A percentile compares a stretch with the other conserved stretches of the same genome.
Conservation (phyloP, 257 asterid genomes). For the Solanum stenotomum region DNA sequence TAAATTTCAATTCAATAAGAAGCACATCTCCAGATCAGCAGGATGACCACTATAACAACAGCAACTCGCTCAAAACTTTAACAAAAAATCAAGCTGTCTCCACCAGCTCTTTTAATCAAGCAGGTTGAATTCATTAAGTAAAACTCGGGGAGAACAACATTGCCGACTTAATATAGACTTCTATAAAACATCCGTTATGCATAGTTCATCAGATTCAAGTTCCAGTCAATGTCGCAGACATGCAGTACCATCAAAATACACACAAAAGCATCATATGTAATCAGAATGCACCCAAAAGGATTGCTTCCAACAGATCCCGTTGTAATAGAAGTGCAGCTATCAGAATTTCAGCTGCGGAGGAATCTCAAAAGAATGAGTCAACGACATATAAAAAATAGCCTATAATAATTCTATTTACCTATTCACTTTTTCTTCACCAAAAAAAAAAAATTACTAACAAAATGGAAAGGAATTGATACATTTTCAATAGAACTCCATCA, state of each 20-base stretch:
- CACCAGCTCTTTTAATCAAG: not conserved
- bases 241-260: not conserved
- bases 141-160: not conserved
- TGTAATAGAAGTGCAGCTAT: not conserved
- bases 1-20: conserved; percentile 2
- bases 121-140: not conserved
- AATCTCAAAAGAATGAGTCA: conserved; percentile 11
- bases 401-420: not conserved
- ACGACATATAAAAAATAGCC: conserved; percentile 20
- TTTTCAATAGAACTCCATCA: not conserved
- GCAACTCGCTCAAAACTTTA: not conserved
- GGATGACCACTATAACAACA: not conserved
- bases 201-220: not conserved
- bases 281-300: not conserved
- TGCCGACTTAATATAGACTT: not conserved
- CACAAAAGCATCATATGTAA: not conserved
- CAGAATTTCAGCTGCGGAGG: conserved; percentile 3
- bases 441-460: not conserved
- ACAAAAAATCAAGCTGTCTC: not conserved
- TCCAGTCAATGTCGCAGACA: not conserved
- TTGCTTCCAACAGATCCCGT: not conserved
- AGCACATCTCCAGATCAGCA: conserved; percentile 5
- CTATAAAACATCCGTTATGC: not conserved
- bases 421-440: conserved; percentile 10
- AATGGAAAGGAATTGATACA: not conserved